A percentile compares a stretch with the other conserved stretches of the same genome.
These are phyloP conservation scores for Monosporozyma unispora DNA, from an alignment of 805 yeast species.

Conservation along the genomic window DNA sequence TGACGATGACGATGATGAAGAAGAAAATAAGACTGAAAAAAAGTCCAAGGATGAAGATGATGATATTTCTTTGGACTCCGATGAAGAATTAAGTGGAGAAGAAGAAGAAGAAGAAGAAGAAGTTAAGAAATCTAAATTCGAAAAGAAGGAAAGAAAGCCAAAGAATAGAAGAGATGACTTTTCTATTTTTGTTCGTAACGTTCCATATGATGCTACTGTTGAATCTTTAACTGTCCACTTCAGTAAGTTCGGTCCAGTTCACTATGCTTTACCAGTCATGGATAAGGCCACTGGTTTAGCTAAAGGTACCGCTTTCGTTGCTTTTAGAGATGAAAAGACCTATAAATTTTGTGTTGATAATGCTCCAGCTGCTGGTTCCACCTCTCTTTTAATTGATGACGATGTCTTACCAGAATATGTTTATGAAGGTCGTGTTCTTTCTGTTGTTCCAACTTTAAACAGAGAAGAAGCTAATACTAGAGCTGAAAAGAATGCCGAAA, in stretches of 20 bases:
- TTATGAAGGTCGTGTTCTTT: constrained; percentile 83
- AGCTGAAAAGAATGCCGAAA: constrained; percentile 61
- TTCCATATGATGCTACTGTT: constrained; percentile 88
- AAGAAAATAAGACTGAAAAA: constrained; percentile 28
- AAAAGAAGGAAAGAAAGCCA: constrained; percentile 26
- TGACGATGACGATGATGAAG: constrained; percentile 32
- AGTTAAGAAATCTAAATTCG: constrained; percentile 17
- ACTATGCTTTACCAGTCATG: constrained; percentile 87
- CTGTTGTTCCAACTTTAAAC: constrained; percentile 77
- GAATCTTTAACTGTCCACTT: constrained; percentile 76
- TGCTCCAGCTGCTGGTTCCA: constrained; percentile 65
- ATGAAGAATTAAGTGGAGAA: constrained; percentile 26
- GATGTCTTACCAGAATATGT: constrained; percentile 86
- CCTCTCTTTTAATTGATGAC: constrained; percentile 74
- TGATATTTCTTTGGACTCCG: constrained; percentile 29
- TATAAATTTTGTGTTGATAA: constrained; percentile 59
- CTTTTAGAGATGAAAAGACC: constrained; percentile 55
- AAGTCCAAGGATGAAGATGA: constrained; percentile 31
- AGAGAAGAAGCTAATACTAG: constrained; percentile 70
- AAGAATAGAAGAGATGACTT: constrained; percentile 57
- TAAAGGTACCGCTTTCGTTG: constrained; percentile 91
- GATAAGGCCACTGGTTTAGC: constrained; percentile 82
- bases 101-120: constrained; percentile 28
- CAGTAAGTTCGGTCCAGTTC: constrained; percentile 70
- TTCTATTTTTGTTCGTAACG: constrained; percentile 80